Base-by-base conservation (phyloP, 2,329 filamentous ascomycete species). In the Harringtonia lauricola region DNA sequence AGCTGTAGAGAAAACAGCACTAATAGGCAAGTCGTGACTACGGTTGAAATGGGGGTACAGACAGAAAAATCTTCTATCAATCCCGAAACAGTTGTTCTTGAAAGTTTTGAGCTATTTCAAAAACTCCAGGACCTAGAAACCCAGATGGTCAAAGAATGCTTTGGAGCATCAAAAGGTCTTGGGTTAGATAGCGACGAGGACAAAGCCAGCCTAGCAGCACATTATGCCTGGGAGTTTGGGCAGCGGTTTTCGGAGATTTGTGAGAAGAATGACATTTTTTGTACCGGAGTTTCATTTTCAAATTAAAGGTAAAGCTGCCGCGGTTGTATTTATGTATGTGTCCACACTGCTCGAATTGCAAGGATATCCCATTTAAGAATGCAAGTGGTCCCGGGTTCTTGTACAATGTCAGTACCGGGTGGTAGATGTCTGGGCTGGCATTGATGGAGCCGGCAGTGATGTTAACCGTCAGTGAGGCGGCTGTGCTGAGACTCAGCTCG, bases 211-310 rank as follows among this genome's bases (percentile, higher is more conserved):
- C 36, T 52, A 9, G 42, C 37, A 2, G 47, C 46, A 4, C 37
- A 41, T 13, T 52, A 52, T 21, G 48, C 48, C 3, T 8, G 36
- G 2, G 44, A 47, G 4, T 52, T 50, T 33, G 13, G 30, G 8
- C n/a, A 21, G 1, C 34, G 38, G 7, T 49, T 46, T 35, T 17
- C 17, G 0, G 43, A 45, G 26, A 19, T 3, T 6, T 31, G 1
- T 36, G 24, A 26, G 24, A 6, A 10, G 24, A 26, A 10, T 6
- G 24, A 6, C 24, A 26, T 26, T 26, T 26, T 7, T 26, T 26
- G 10, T 26, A 10, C 24, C 24, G 24, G n/a, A n/a, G n/a, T n/a
- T n/a, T n/a, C n/a, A n/a, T n/a, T n/a, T n/a, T n/a, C n/a, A n/a
- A n/a, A n/a, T n/a, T n/a, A n/a, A n/a, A n/a, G n/a, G n/a, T n/a